Percentiles rank a stretch among this genome's conserved stretches.
Conservation (phyloP, 2,329 filamentous ascomycete genomes). For the Magnaporthiopsis incrustans region DNA sequence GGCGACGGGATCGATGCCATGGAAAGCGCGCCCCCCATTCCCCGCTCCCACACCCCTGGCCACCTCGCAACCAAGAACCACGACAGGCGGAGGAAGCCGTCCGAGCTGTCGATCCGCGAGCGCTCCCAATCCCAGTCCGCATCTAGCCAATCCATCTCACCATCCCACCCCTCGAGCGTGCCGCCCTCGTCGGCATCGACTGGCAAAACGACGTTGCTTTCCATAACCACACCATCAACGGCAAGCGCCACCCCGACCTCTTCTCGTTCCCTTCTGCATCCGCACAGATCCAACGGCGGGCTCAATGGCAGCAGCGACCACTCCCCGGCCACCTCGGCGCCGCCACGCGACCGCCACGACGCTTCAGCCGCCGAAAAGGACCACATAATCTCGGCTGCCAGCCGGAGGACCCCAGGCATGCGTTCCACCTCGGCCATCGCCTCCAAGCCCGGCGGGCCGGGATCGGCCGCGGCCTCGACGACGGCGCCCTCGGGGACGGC, state of each 20-base stretch:
- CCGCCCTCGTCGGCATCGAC: slow-evolving; percentile 19
- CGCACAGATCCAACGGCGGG: not conserved
- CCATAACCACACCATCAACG: slow-evolving; percentile 2
- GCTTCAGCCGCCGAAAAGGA: not conserved
- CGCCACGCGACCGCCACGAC: slow-evolving; percentile 8
- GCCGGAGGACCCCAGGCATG: slow-evolving; percentile 33
- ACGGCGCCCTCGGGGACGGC: not conserved
- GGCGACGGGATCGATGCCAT: slow-evolving; percentile 21
- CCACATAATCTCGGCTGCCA: not conserved
- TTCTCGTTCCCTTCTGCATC: slow-evolving; percentile 9
- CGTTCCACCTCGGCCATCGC: slow-evolving; percentile 48
- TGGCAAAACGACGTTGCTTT: slow-evolving; percentile 3
- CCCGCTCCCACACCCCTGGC: slow-evolving; percentile 54
- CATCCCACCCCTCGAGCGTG: slow-evolving; percentile 21
- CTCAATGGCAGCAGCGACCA: slow-evolving; percentile 16
- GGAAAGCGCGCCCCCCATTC: slow-evolving; percentile 29
- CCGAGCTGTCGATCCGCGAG: slow-evolving; percentile 45
- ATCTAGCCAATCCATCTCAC: slow-evolving; percentile 14
- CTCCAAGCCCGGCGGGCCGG: slow-evolving; percentile 18
- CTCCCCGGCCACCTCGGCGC: slow-evolving; percentile 11
- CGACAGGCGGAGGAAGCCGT: slow-evolving; percentile 39
- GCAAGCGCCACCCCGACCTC: slow-evolving; percentile 5
- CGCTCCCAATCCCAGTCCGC: slow-evolving; percentile 40
- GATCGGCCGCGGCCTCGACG: not conserved
- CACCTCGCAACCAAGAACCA: slow-evolving; percentile 52